Evolutionary conservation across 1,284 basidiomycete species (phyloP).

Genomic region (Rhodotorula sp.): DNA sequence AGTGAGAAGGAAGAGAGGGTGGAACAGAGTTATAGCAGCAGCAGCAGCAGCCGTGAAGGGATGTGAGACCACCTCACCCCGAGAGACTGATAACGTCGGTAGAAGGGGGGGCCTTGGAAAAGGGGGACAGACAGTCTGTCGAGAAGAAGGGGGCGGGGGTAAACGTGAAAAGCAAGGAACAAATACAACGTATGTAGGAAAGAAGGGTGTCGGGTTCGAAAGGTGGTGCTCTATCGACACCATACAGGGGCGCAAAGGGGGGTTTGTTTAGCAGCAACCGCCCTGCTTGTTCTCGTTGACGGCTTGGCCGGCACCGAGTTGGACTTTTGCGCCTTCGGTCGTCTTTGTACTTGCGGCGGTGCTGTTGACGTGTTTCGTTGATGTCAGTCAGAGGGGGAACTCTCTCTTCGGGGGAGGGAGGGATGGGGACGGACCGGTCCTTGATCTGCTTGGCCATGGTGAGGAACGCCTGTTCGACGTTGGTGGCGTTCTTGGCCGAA

Average conservation of each 20-base stretch:
- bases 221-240: background rate
- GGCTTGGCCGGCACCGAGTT: constrained; percentile 53
- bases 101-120: too few relatives aligned
- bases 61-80: too few relatives aligned
- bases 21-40: too few relatives aligned
- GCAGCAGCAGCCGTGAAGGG: too few relatives aligned
- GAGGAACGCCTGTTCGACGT: constrained; percentile 54
- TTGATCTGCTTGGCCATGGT: constrained; percentile 83
- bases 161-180: too few relatives aligned
- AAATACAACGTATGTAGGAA: too few relatives aligned
- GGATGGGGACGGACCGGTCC: constrained; percentile 60
- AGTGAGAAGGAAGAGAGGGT: background rate
- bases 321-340: constrained; percentile 54
- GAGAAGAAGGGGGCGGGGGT: too few relatives aligned
- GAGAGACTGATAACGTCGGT: too few relatives aligned
- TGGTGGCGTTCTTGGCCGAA: constrained; percentile 53
- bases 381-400: too few relatives aligned
- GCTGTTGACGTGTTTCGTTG: constrained; percentile 48
- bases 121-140: too few relatives aligned
- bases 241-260: background rate
- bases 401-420: too few relatives aligned
- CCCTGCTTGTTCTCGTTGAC: constrained; percentile 71
- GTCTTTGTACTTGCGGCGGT: constrained; percentile 55
- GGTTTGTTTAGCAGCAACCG: constrained; percentile 64
- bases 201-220: background rate